A percentile compares a stretch with the other conserved stretches of the same genome.
Evolutionary conservation across 2,329 filamentous ascomycete species (phyloP).

Genomic region (Penicillium sp.): DNA sequence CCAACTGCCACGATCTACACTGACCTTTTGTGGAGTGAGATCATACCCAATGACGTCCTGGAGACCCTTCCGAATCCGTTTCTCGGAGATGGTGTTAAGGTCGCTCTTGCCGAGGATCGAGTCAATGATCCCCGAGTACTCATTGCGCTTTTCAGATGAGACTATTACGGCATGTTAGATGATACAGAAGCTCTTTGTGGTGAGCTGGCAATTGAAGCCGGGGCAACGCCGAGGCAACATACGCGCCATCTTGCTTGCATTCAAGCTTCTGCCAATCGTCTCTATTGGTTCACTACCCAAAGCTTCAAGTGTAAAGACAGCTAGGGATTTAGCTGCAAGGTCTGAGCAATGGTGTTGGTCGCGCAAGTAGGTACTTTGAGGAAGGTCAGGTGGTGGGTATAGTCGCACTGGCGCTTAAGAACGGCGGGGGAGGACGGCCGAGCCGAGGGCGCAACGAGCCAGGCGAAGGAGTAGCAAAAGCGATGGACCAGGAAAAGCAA

Average conservation of each 20-base stretch:
- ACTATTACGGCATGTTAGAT: slow-evolving; percentile 41
- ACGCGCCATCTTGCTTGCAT: slow-evolving; percentile 39
- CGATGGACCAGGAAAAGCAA: not conserved
- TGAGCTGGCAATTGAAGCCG: slow-evolving; percentile 21
- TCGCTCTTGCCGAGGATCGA: slow-evolving; percentile 62
- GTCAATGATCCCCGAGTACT: slow-evolving; percentile 63
- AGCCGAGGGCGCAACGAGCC: slow-evolving; percentile 16
- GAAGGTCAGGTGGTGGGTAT: slow-evolving; percentile 27
- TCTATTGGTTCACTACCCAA: slow-evolving; percentile 5
- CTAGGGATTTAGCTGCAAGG: not conserved
- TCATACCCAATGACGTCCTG: slow-evolving; percentile 63
- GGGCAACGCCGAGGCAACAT: slow-evolving; percentile 29
- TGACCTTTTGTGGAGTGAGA: slow-evolving; percentile 63
- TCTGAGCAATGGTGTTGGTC: slow-evolving; percentile 18
- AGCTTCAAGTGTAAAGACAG: not conserved
- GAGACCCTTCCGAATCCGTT: slow-evolving; percentile 64
- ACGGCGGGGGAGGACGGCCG: slow-evolving; percentile 35
- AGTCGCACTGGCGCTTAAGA: slow-evolving; percentile 42
- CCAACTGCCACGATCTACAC: slow-evolving; percentile 10
- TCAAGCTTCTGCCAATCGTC: slow-evolving; percentile 16
- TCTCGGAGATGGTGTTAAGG: slow-evolving; percentile 65
- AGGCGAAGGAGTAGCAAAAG: slow-evolving; percentile 5
- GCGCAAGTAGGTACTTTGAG: slow-evolving; percentile 15
- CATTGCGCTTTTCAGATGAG: slow-evolving; percentile 50
- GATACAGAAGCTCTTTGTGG: slow-evolving; percentile 24